These are phyloP conservation scores for Penicillium flavigenum DNA, from an alignment of 495 filamentous ascomycete genomes.

Conservation along the genomic window DNA sequence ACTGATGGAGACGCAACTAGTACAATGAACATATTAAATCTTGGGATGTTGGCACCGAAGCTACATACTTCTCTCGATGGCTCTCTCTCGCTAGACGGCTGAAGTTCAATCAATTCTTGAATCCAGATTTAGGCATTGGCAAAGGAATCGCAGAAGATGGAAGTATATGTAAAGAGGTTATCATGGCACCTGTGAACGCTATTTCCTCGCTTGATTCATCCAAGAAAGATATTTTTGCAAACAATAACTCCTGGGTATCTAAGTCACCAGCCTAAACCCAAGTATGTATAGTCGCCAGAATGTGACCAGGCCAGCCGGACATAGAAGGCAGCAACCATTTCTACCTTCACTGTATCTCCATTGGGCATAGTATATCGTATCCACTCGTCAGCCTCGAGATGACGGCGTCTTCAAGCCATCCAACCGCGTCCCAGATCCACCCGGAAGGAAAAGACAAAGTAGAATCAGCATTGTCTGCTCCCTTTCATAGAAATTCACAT, in stretches of 20 bases:
- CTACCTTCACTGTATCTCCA: neutral
- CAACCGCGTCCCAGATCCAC: neutral
- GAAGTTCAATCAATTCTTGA: neutral
- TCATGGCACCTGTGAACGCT: neutral
- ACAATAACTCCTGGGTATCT: slow-evolving; percentile 26
- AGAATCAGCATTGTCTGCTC: neutral
- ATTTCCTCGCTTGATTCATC: neutral
- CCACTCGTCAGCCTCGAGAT: neutral
- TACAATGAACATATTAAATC: neutral
- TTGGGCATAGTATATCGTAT: neutral
- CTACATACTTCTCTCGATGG: neutral
- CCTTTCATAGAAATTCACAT: neutral
- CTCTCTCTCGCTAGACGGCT: neutral
- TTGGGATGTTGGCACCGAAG: neutral
- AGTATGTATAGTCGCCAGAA: slow-evolving; percentile 12
- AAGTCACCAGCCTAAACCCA: slow-evolving; percentile 11
- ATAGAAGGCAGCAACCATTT: neutral
- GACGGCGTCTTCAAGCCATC: neutral
- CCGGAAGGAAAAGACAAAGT: neutral
- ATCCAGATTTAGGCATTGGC: neutral
- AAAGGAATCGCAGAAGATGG: neutral
- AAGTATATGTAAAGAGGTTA: neutral
- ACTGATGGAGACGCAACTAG: neutral
- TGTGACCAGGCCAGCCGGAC: slow-evolving; percentile 15
- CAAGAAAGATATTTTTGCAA: slow-evolving; percentile 5